These are phyloP conservation scores for Malus domestica DNA, from an alignment of 306 rosid species.

Conservation along the genomic window DNA sequence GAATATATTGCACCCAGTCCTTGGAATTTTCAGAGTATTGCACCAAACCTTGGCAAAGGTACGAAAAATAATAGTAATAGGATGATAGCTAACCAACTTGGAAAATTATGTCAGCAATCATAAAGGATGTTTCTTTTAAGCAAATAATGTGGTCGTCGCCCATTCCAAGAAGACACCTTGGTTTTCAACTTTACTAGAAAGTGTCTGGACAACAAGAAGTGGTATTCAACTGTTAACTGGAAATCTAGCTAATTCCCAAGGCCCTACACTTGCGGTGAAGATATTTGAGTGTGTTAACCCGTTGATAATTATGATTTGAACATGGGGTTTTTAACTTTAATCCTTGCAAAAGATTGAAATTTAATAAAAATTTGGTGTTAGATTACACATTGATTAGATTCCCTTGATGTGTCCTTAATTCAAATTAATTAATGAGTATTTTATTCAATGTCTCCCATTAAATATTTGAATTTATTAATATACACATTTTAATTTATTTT, in stretches of 20 bases:
- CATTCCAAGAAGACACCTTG: constrained; percentile 9
- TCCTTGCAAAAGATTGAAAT: neutral
- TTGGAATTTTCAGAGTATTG: neutral
- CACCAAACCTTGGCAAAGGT: neutral
- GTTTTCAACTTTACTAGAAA: constrained; percentile 4
- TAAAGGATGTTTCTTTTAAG: neutral
- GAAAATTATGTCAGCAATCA: neutral
- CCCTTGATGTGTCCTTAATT: too few species aligned
- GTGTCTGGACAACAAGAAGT: constrained; percentile 1
- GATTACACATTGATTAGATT: too few species aligned
- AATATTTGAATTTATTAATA: too few species aligned
- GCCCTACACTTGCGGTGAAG: constrained; percentile 24
- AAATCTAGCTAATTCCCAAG: constrained; percentile 4
- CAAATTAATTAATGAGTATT: too few species aligned
- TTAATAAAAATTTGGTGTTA: too few species aligned
- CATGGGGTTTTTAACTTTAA: too few species aligned
- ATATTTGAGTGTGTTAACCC: neutral
- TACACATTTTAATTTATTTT: too few species aligned
- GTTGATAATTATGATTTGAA: constrained; percentile 13
- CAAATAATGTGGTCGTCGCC: neutral
- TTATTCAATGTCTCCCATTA: too few species aligned
- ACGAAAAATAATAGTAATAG: neutral
- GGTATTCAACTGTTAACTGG: constrained; percentile 20
- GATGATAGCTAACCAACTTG: neutral
- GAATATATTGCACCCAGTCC: too few species aligned